Percentiles rank a stretch among this genome's conserved stretches.
phyloP scores from a whole-genome alignment of 495 filamentous ascomycete genomes.

The Amniculicola lignicola region DNA sequence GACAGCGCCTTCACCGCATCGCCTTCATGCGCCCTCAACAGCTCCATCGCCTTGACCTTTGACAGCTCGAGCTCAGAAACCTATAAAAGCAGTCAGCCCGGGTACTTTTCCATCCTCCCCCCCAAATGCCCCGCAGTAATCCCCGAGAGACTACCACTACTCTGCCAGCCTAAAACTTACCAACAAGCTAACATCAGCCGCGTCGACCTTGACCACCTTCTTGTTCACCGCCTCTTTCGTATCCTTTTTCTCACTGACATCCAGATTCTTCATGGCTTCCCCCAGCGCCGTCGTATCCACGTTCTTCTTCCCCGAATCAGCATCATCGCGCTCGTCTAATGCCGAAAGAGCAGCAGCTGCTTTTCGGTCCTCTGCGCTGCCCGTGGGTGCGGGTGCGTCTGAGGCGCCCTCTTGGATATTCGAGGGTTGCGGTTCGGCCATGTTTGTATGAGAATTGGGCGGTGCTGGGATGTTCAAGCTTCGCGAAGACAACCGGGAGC shows the following conservation, averaged over 20 bases:
- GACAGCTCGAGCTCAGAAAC: conserved; percentile 74
- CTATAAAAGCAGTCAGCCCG: conserved; percentile 44
- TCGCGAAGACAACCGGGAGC: neutral
- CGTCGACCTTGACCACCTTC: conserved; percentile 60
- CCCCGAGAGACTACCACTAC: neutral
- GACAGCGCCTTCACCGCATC: conserved; percentile 68
- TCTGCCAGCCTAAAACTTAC: conserved; percentile 45
- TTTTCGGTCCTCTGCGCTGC: conserved; percentile 83
- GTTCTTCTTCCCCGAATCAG: conserved; percentile 49
- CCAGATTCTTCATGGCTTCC: conserved; percentile 69
- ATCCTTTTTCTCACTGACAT: conserved; percentile 34
- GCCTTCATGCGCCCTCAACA: conserved; percentile 76
- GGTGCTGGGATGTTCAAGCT: neutral
- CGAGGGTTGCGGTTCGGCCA: conserved; percentile 61
- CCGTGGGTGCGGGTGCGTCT: conserved; percentile 56
- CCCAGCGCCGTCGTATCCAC: conserved; percentile 79
- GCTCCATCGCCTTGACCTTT: conserved; percentile 78
- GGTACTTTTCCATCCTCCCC: neutral
- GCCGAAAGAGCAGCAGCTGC: conserved; percentile 80
- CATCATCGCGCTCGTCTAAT: conserved; percentile 55
- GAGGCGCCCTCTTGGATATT: conserved; percentile 54
- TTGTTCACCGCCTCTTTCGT: conserved; percentile 40
- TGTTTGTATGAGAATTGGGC: conserved; percentile 30
- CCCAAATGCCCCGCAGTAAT: conserved; percentile 11
- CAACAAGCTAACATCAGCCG: conserved; percentile 63